Evolutionary conservation across 192 early-diverging fungal species (phyloP), one percentile per base, ranked within the genome.

Genomic region (Gigaspora rosea): DNA sequence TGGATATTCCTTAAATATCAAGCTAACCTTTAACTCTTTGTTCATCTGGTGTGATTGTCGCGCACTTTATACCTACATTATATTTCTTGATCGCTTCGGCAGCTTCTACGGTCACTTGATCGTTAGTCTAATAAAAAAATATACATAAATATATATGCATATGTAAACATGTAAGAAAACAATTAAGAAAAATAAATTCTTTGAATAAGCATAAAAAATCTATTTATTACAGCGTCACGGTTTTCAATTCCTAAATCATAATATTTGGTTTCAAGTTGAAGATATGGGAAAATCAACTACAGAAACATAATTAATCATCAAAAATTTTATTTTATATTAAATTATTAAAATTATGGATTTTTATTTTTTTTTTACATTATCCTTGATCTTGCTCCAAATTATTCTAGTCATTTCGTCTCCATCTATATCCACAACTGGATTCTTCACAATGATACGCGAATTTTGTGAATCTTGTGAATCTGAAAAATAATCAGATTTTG

Each of bases 351-450:
- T 10, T 67, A 0, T 72, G n/a, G 8, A 20, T 20, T 46, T 20
- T 5, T 59, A 0, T 27, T 27, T 27, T 27, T 27, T 27, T 20
- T 5, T 59, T 56, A 91, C 83, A 79, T 91, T 92, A 80, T 97
- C 94, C 84, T 96, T 97, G 83, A 97, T 97, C 82, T 90, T 88
- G 75, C 88, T 84, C 94, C 94, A 97, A 80, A 99, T 94, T 82
- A 99, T 98, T 69, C 97, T 87, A 33, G 97, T 99, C 97, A 99
- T 99, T 89, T 99, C 97, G 86, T 99, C 97, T 77, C 97, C 97
- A 78, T 98, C 97, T 12, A 95, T 86, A 79, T 95, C 93, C 58
- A 98, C 97, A 50, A 98, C 91, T 15, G 97, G 97, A 82, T 97
- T 96, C 70, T 88, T 86, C 41, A 98, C 97, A 41, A 87, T 84